phyloP scores from a whole-genome alignment of 1,284 basidiomycete genomes.

The Fomitiporia mediterranea region DNA sequence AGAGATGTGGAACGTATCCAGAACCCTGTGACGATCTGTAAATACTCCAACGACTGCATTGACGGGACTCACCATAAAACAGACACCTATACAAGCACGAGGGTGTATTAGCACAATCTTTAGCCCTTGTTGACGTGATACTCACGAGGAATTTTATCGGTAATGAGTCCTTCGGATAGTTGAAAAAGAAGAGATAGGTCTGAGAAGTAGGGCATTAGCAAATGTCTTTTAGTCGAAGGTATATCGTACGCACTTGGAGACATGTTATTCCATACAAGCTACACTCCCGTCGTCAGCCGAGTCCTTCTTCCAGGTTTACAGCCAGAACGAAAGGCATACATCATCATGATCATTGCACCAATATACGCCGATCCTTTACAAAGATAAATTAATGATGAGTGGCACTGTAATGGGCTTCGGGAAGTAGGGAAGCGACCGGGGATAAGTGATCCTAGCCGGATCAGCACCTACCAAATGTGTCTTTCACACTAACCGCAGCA shows the following conservation, averaged over 20 bases:
- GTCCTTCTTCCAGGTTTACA: neutral
- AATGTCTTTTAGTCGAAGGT: neutral
- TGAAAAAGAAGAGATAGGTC: conserved; percentile 18
- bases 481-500: neutral
- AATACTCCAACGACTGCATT: neutral
- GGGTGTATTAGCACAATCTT: neutral
- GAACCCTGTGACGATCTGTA: conserved; percentile 27
- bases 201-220: conserved; percentile 1
- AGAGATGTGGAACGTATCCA: conserved; percentile 39
- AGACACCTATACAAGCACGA: neutral
- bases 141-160: conserved; percentile 15
- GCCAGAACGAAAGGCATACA: conserved; percentile 1
- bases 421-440: neutral
- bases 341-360: conserved; percentile 17
- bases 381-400: neutral
- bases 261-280: conserved; percentile 21
- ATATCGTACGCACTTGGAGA: conserved; percentile 15
- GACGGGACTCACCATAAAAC: conserved; percentile 12
- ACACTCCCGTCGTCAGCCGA: neutral
- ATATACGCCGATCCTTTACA: conserved; percentile 13
- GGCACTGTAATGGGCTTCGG: neutral
- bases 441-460: neutral
- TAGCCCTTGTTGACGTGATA: neutral
- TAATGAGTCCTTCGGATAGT: conserved; percentile 14
- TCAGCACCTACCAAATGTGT: neutral